These are phyloP conservation scores for Sphagnurus paluster DNA, from an alignment of 1,284 basidiomycete species.

Conservation along the genomic window DNA sequence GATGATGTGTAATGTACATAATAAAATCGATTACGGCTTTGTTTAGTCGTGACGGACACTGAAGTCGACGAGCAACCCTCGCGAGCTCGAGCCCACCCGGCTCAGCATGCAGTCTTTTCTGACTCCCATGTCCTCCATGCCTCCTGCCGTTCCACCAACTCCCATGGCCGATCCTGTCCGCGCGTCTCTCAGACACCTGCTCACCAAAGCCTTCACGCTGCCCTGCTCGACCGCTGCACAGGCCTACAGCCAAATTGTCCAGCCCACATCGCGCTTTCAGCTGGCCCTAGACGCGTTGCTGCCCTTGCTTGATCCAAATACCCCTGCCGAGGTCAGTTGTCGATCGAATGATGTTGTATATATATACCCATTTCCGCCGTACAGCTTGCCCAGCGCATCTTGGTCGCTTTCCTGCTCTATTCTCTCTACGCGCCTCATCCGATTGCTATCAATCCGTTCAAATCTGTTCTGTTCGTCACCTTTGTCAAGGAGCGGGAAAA, in stretches of 20 bases:
- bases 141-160: slow-evolving; percentile 12
- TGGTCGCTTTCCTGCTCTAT: slow-evolving; percentile 75
- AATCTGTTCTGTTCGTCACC: slow-evolving; percentile 61
- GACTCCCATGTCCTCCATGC: slow-evolving; percentile 16
- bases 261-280: slow-evolving; percentile 70
- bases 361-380: slow-evolving; percentile 11
- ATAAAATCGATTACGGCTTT: slow-evolving; percentile 14
- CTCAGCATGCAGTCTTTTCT: slow-evolving; percentile 21
- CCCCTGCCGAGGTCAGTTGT: slow-evolving; percentile 49
- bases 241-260: slow-evolving; percentile 70
- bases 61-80: slow-evolving; percentile 14
- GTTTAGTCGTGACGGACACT: slow-evolving; percentile 19
- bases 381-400: slow-evolving; percentile 68
- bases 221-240: slow-evolving; percentile 74
- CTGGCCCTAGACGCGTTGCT: slow-evolving; percentile 75
- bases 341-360: slow-evolving; percentile 11
- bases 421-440: slow-evolving; percentile 75
- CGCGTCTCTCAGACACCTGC: slow-evolving; percentile 54
- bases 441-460: slow-evolving; percentile 76
- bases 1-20: slow-evolving; percentile 15
- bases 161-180: slow-evolving; percentile 28
- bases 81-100: slow-evolving; percentile 19
- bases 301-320: slow-evolving; percentile 59
- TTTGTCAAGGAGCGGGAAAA: slow-evolving; percentile 65
- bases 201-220: slow-evolving; percentile 59